Base-by-base conservation (phyloP, 805 yeast species). In the Yarrowia sp. region DNA sequence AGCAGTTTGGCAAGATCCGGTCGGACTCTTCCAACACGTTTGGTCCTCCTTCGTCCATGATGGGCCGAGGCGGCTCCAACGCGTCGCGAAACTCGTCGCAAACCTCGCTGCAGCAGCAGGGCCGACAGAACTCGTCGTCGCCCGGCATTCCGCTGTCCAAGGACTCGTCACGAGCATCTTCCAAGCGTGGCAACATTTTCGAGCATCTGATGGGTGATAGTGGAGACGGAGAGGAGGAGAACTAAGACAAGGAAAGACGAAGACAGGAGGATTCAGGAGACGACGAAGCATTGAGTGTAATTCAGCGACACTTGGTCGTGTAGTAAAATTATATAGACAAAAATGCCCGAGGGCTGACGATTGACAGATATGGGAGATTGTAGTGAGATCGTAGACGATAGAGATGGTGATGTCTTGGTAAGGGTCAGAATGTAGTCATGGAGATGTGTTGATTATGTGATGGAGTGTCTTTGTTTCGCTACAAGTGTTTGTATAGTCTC, bases 281-380 rank as follows among this genome's bases (percentile, higher is more conserved):
- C 19, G 91, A 86, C 77, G 89, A 90, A 9, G 94, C 94, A 76
- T 88, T 88, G 64, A 88, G 76, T 39, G 80, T 76, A 69, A 87
- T 86, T 69, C 81, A 55, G 61, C 61, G 61, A 55, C 61, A 55
- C 38, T 24, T n/a, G 61, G 61, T 55, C 61, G 61, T 55, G 61
- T 55, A 55, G 61, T 55, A 55, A 55, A 55, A 55, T 52, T 52
- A 52, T 55, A 55, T 55, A 55, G 61, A 55, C 61, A 55, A 55
- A 53, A 55, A 36, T 50, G 56, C 52, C 52, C 17, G 3, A 24
- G 52, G 52, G 52, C 52, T 47, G 52, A 47, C 52, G 52, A 47
- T 47, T 47, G 52, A 46, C 30, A 24, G 30, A 24, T 24, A 24
- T 24, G 30, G 6, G 30, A 24, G 30, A 7, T 24, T 24, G 30